These are phyloP conservation scores for Emiliania huxleyi DNA, from an alignment of 78 protist genomes.

Conservation along the genomic window DNA sequence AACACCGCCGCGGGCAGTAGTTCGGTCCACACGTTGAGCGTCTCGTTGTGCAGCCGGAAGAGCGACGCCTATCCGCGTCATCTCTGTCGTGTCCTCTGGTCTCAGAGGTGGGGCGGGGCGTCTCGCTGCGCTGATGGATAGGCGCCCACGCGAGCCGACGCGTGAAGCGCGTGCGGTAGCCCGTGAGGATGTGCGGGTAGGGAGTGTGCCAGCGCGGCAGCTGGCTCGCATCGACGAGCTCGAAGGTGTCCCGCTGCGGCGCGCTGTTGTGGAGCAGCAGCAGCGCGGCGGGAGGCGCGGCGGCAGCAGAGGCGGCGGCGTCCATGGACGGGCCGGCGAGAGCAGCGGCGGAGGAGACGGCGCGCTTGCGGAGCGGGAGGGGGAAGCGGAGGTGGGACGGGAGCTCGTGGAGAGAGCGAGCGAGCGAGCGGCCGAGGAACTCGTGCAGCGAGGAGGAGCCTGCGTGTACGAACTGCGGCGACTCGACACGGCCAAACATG, in stretches of 20 bases:
- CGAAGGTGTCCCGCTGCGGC: neutral
- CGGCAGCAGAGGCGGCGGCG: no score
- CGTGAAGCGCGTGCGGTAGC: neutral
- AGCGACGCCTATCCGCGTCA: neutral
- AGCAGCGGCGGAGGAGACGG: no score
- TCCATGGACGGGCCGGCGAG: no score
- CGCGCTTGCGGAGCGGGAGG: no score
- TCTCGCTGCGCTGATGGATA: no score
- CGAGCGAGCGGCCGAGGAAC: neutral
- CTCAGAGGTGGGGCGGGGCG: no score
- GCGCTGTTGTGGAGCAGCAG: neutral
- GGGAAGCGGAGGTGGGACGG: neutral
- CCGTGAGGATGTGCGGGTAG: neutral
- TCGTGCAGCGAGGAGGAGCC: neutral
- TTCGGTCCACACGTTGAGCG: slow-evolving; percentile 11
- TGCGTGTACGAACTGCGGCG: no score
- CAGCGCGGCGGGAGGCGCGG: no score
- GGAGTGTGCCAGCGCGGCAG: neutral
- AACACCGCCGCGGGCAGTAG: neutral
- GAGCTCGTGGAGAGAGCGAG: neutral
- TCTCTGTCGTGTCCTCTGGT: no score
- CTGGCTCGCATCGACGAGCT: neutral
- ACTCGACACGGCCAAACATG: no score
- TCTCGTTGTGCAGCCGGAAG: slow-evolving; percentile 13
- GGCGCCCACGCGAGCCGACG: no score